These are phyloP conservation scores for Incumbomyces lentus DNA, from an alignment of 2,329 filamentous ascomycete species.

Conservation along the genomic window DNA sequence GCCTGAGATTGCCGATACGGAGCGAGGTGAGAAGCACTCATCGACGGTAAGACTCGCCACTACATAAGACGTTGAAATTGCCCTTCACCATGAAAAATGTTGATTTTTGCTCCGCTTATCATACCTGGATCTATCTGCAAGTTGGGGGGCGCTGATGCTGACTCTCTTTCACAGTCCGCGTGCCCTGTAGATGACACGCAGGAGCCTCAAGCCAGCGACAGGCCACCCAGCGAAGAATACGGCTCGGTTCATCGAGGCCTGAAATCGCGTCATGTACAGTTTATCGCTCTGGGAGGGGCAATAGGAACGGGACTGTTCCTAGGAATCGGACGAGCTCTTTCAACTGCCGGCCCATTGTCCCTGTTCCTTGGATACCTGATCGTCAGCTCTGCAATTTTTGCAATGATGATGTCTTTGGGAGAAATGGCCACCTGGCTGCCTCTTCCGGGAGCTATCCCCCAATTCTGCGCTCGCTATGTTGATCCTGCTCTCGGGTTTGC, in stretches of 20 bases:
- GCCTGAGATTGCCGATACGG: too few species aligned
- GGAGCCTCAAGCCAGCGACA: too few species aligned
- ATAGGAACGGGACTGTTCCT: conserved; percentile 31
- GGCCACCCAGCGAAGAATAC: conserved; percentile 11
- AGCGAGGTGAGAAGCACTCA: too few species aligned
- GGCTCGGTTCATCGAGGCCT: conserved; percentile 28
- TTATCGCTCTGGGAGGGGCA: conserved; percentile 29
- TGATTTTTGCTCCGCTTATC: too few species aligned
- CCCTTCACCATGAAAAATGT: too few species aligned
- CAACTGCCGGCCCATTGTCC: conserved; percentile 27
- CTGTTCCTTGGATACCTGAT: conserved; percentile 29
- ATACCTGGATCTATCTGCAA: too few species aligned
- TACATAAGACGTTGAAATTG: too few species aligned
- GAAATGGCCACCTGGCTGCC: conserved; percentile 35
- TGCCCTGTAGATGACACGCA: too few species aligned
- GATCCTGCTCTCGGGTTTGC: conserved; percentile 37
- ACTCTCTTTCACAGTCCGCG: too few species aligned
- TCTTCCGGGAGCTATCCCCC: conserved; percentile 31
- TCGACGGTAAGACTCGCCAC: too few species aligned
- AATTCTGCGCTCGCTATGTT: conserved; percentile 31
- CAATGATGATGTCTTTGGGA: conserved; percentile 30
- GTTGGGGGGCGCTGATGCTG: too few species aligned
- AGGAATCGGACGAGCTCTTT: conserved; percentile 28
- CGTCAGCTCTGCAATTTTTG: conserved; percentile 20
- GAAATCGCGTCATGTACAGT: conserved; percentile 30